These are phyloP conservation scores for Zygosaccharomyces pseudobailii DNA, from an alignment of 1,139 yeast genomes.

Conservation along the genomic window DNA sequence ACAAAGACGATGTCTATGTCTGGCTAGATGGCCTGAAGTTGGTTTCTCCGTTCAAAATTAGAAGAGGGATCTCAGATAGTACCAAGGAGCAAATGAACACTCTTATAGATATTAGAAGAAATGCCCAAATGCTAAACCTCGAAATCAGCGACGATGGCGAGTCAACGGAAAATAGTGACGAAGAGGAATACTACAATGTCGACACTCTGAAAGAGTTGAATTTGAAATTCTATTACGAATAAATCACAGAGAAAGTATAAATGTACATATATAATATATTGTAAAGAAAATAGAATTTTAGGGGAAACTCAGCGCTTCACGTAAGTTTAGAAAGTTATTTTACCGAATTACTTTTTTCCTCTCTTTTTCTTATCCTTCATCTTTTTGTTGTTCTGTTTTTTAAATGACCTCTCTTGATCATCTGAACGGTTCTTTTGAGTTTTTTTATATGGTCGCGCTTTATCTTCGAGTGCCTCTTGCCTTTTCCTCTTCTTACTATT, in stretches of 20 bases:
- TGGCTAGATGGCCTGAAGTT: conserved; percentile 81
- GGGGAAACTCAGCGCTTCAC: too few species aligned
- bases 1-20: conserved; percentile 61
- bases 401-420: conserved; percentile 43
- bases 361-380: conserved; percentile 28
- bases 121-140: conserved; percentile 60
- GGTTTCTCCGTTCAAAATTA: conserved; percentile 36
- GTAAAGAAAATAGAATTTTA: not conserved
- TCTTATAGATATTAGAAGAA: conserved; percentile 55
- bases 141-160: conserved; percentile 33
- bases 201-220: conserved; percentile 41
- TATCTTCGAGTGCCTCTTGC: conserved; percentile 44
- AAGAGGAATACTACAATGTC: conserved; percentile 42
- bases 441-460: conserved; percentile 57
- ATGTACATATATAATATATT: not conserved
- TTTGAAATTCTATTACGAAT: conserved; percentile 42
- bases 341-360: conserved; percentile 13
- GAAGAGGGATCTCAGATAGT: conserved; percentile 46
- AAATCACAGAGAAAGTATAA: not conserved
- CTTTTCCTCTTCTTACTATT: conserved; percentile 58
- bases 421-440: conserved; percentile 58
- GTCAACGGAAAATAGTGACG: conserved; percentile 29
- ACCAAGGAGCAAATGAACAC: conserved; percentile 55
- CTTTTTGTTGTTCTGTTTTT: conserved; percentile 33
- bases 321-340: too few species aligned